phyloP scores from a whole-genome alignment of 2,329 filamentous ascomycete genomes.

The Penicillium sp. region DNA sequence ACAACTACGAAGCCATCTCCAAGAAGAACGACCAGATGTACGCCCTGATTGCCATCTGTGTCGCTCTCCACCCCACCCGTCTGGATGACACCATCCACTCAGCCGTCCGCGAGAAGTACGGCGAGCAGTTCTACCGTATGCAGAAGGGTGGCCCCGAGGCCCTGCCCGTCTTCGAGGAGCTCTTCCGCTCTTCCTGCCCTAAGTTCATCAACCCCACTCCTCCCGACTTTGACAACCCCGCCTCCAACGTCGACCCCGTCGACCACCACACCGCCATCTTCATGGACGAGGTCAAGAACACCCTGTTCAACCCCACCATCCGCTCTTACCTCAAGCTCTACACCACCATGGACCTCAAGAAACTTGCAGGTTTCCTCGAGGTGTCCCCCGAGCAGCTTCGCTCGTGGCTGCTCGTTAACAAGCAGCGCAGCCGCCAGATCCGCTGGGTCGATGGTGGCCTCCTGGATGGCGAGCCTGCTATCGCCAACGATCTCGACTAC shows the following conservation, averaged over 20 bases:
- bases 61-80: constrained; percentile 93
- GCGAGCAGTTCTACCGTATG: constrained; percentile 94
- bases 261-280: constrained; percentile 97
- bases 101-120: constrained; percentile 96
- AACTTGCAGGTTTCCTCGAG: constrained; percentile 95
- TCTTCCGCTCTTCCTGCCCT: constrained; percentile 96
- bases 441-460: constrained; percentile 89
- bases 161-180: constrained; percentile 94
- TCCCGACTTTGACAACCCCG: constrained; percentile 95
- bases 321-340: constrained; percentile 99
- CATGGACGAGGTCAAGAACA: constrained; percentile 99
- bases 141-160: constrained; percentile 94
- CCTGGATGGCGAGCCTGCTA: constrained; percentile 87
- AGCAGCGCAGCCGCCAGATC: constrained; percentile 95
- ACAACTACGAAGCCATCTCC: constrained; percentile 90
- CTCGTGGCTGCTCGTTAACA: constrained; percentile 92
- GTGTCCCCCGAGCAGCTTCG: constrained; percentile 95
- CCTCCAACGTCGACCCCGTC: constrained; percentile 91
- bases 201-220: constrained; percentile 99
- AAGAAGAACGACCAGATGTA: constrained; percentile 99
- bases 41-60: constrained; percentile 96
- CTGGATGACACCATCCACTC: constrained; percentile 99
- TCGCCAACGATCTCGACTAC: constrained; percentile 94
- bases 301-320: constrained; percentile 95
- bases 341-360: constrained; percentile 99